Base-by-base conservation (phyloP, 2,329 filamentous ascomycete genomes). In the Monosporascus sp. region DNA sequence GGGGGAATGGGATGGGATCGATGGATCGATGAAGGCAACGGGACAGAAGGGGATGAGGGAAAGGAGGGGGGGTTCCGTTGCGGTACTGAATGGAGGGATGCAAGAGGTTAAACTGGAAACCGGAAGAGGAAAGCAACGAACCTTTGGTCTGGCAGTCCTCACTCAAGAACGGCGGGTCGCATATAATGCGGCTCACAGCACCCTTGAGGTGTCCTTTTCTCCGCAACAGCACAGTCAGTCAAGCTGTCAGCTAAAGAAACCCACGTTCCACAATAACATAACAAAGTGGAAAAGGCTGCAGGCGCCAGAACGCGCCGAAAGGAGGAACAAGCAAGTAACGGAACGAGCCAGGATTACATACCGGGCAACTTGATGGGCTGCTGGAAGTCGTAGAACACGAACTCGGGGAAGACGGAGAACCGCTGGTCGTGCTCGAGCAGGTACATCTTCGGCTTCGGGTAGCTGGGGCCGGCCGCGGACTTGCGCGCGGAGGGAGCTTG, bases 131-230 rank as follows among this genome's bases (percentile, higher is more conserved):
- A 45, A n/a, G 24, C 24, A 24, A 40, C 71, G 60, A 61, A 87
- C 86, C 76, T 75, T 91, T 91, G 0, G 87, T 90, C 68, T 93
- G 88, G 66, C 89, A 93, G 64, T 93, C 88, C 57, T 88, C 81
- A 67, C 83, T 90, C 37, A 93, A 75, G 67, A 93, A 93, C 0
- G 90, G 90, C 8, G 90, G 90, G 65, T 94, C 90, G 61, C 81
- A 82, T 52, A 92, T 86, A 56, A 93, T 79, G 51, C 84, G 79
- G 69, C 91, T 86, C 47, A 87, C 81, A 20, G 71, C 74, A 20
- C 81, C 82, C 64, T 87, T 89, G 37, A 91, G 69, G 36, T 79
- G 69, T 14, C 68, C 76, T 80, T 31, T 11, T 31, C 27, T 31
- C 27, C 27, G 11, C 9, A 31, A 9, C 27, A 31, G 8, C 27